Conservation (phyloP, 192 early-diverging fungal species). For the Rhizophagus clarus region DNA sequence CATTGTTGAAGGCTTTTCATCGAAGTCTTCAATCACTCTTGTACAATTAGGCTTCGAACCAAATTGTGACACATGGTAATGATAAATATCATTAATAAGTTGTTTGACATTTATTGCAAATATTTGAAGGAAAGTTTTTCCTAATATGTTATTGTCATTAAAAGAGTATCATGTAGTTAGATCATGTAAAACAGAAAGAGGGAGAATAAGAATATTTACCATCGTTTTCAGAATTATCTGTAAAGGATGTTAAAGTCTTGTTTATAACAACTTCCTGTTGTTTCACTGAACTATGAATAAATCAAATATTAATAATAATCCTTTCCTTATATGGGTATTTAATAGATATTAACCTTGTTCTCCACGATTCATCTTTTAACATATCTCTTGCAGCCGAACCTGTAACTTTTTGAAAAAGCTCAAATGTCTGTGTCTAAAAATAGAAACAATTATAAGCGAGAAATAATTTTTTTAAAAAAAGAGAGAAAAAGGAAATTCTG, state of each 20-base stretch:
- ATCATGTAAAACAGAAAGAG: too few species aligned
- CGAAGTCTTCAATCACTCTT: conserved; percentile 4
- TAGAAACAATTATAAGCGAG: not conserved
- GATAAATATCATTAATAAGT: conserved; percentile 33
- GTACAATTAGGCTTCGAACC: conserved; percentile 20
- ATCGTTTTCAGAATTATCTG: not conserved
- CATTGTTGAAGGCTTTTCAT: conserved; percentile 5
- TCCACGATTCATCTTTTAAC: conserved; percentile 56
- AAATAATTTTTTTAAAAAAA: not conserved
- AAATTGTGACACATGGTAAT: conserved; percentile 31
- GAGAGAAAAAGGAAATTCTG: not conserved
- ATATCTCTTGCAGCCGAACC: conserved; percentile 59
- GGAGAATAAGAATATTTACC: not conserved
- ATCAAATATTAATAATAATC: not conserved
- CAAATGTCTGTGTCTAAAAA: conserved; percentile 19
- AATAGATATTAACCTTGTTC: conserved; percentile 39
- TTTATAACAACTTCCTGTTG: not conserved
- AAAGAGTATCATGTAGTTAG: not conserved
- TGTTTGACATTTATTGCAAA: conserved; percentile 32
- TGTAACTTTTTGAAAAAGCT: conserved; percentile 62
- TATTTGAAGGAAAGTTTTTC: not conserved
- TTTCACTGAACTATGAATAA: not conserved
- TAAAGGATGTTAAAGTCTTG: conserved; percentile 1
- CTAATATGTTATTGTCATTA: not conserved
- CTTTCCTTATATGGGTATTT: not conserved